Base-by-base conservation (phyloP, 78 protist genomes). In the Tieghemostelium lacteum region DNA sequence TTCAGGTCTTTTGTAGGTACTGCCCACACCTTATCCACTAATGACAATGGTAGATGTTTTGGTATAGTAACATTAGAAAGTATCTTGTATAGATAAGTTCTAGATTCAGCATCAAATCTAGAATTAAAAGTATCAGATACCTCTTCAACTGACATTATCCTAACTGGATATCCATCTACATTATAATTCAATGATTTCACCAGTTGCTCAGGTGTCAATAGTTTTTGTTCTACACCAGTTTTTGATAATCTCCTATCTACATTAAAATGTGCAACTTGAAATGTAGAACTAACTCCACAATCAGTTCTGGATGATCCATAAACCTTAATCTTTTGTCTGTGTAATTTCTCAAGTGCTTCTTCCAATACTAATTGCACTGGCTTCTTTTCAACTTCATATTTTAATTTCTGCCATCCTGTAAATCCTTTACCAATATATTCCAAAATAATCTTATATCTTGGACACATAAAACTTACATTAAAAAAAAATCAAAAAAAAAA, bases 341-440 rank as follows among this genome's bases (percentile, higher is more conserved):
- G 34, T 37, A 66, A 50, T 8, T 36, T 37, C 42, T 64, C 66
- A 29, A 78, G 58, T 66, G 88, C 24, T 12, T 78, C 54, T 26
- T 78, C 88, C 2, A 78, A 37, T 7, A 78, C 88, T 20, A 54
- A 37, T 78, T 78, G 88, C 14, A 66, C 75, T 20, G 88, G 69
- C 49, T 42, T 31, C 49, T 65, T 65, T 17, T 50, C 49, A 26
- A 49, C 20, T 17, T 52, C 36, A 66, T 78, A 78, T 4, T 39
- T 36, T 39, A 60, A 37, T 69, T 34, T 54, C 58, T 83, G 91
- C 76, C 76, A 83, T 0, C 91, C 91, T 8, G 80, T 64, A 45
- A 69, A 83, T 28, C 65, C 36, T 69, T 49, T 39, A 28, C 91
- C 91, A 19, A 70, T 33, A 69, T 83, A 83, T 58, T 83, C 91